Conservation (phyloP, 768 basidiomycete species). For the Russula vinacea region DNA sequence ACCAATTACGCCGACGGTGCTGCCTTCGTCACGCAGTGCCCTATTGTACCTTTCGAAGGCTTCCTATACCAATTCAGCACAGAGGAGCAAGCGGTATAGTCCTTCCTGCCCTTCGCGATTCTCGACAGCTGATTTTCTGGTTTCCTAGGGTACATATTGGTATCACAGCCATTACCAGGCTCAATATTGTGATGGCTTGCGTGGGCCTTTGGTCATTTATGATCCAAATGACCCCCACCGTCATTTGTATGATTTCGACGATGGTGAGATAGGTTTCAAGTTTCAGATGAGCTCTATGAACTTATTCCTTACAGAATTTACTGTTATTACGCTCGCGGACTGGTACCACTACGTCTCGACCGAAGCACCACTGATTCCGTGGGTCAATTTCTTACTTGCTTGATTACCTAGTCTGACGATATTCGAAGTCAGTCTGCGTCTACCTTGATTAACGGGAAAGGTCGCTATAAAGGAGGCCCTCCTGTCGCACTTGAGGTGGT, state of each 20-base stretch:
- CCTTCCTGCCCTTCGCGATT: not conserved
- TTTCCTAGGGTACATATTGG: constrained; percentile 34
- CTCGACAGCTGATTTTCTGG: not conserved
- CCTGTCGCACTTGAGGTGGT: constrained; percentile 43
- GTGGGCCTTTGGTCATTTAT: constrained; percentile 34
- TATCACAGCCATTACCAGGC: constrained; percentile 40
- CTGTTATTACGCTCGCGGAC: constrained; percentile 33
- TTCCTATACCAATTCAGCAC: constrained; percentile 44
- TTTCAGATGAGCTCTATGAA: not conserved
- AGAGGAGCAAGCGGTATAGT: constrained; percentile 37
- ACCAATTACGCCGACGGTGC: constrained; percentile 48
- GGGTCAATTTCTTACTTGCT: constrained; percentile 6
- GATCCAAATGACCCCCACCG: constrained; percentile 34
- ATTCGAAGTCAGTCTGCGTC: constrained; percentile 35
- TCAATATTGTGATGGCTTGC: constrained; percentile 41
- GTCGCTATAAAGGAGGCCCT: constrained; percentile 46
- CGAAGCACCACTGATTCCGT: not conserved
- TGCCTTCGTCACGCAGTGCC: constrained; percentile 44
- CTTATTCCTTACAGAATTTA: constrained; percentile 20
- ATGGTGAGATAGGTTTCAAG: constrained; percentile 28
- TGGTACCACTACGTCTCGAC: constrained; percentile 30
- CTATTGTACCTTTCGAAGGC: constrained; percentile 41
- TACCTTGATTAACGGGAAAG: constrained; percentile 52
- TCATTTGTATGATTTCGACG: constrained; percentile 33
- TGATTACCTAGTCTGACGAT: constrained; percentile 9